A percentile compares a stretch with the other conserved stretches of the same genome.
Conservation (phyloP, 108 stramenopile species). For the Pelagomonas calceolata region DNA sequence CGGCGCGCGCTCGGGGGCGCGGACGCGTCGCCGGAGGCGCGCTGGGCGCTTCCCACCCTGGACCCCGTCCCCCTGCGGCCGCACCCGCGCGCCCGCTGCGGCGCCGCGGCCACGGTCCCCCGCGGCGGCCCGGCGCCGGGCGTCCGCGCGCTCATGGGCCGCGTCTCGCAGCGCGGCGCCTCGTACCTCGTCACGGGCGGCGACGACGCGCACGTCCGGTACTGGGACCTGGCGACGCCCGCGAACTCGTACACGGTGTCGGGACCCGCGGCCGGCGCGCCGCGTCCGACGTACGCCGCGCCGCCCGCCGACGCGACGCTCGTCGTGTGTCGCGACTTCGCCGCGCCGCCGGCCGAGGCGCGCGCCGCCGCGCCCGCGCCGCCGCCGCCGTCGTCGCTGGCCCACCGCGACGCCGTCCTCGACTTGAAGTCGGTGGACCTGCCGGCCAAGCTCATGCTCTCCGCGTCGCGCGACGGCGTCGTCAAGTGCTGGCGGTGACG, state of each 20-base stretch:
- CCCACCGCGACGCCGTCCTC: constrained; percentile 55
- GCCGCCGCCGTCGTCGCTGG: constrained; percentile 28
- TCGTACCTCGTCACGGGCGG: constrained; percentile 80
- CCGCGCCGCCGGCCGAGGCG: neutral
- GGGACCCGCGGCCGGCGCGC: constrained; percentile 48
- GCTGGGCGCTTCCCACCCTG: constrained; percentile 31
- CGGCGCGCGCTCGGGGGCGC: constrained; percentile 25
- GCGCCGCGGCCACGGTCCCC: constrained; percentile 1
- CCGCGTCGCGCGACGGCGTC: constrained; percentile 52
- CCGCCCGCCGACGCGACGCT: neutral
- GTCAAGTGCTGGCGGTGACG: constrained; percentile 57
- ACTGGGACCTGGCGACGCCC: constrained; percentile 72
- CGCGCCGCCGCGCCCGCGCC: constrained; percentile 9
- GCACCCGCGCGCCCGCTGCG: constrained; percentile 5
- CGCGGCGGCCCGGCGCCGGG: constrained; percentile 9
- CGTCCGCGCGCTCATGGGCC: constrained; percentile 64
- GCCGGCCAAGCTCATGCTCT: constrained; percentile 51
- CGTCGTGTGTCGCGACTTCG: neutral
- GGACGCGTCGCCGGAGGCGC: constrained; percentile 27
- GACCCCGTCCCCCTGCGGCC: constrained; percentile 27
- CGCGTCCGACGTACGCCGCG: constrained; percentile 52
- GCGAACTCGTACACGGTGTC: constrained; percentile 68
- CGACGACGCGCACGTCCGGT: constrained; percentile 61
- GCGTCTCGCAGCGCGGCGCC: constrained; percentile 49
- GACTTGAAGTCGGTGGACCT: constrained; percentile 56